Conservation (phyloP, 768 basidiomycete species). For the Lactarius indigo region DNA sequence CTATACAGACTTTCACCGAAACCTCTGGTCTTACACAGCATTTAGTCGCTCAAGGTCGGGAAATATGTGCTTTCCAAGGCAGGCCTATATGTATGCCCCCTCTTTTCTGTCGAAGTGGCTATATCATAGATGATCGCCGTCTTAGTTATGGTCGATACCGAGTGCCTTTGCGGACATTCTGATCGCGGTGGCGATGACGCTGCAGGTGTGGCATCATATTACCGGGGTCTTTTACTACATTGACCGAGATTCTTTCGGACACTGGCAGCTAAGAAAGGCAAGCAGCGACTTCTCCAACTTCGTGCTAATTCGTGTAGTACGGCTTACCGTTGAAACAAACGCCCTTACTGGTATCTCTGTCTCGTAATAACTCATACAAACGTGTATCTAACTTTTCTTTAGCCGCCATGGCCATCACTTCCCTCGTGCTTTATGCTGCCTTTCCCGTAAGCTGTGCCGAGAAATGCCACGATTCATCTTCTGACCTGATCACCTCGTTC, state of each 20-base stretch:
- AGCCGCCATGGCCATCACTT: neutral
- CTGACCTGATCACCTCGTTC: neutral
- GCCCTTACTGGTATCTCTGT: neutral
- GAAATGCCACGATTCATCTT: neutral
- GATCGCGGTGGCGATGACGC: neutral
- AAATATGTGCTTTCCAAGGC: neutral
- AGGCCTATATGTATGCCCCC: neutral
- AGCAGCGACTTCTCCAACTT: neutral
- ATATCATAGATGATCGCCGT: neutral
- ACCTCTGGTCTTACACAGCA: neutral
- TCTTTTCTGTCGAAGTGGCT: neutral
- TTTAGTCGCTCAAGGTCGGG: neutral
- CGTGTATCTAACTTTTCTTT: neutral
- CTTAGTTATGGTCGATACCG: neutral
- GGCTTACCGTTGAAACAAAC: neutral
- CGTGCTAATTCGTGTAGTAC: neutral
- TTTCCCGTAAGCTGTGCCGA: neutral
- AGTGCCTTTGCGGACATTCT: neutral
- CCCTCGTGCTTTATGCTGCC: neutral
- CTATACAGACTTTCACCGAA: neutral
- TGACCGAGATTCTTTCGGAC: neutral
- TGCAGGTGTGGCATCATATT: neutral
- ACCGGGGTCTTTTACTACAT: neutral
- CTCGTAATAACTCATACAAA: neutral
- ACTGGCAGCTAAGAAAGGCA: neutral